phyloP scores from a whole-genome alignment of 2,329 filamentous ascomycete genomes.

The Aspergillus flavus region DNA sequence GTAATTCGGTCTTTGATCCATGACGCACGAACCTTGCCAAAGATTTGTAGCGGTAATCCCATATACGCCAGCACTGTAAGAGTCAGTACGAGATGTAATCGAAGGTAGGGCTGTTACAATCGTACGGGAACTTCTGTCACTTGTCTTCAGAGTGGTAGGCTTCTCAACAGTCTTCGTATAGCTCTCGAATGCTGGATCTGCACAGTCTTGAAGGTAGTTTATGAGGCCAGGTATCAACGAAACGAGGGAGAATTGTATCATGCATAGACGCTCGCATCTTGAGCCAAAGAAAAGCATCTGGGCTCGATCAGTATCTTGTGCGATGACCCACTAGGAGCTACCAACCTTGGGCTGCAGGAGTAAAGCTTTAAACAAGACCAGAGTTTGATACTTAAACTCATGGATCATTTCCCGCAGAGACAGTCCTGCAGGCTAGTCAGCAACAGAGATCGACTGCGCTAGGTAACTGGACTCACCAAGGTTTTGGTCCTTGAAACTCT shows the following conservation, averaged over 20 bases:
- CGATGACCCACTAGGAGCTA: not conserved
- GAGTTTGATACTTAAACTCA: slow-evolving; percentile 91
- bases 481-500: slow-evolving; percentile 80
- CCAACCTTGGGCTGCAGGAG: slow-evolving; percentile 89
- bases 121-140: slow-evolving; percentile 78
- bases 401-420: slow-evolving; percentile 89
- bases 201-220: slow-evolving; percentile 88
- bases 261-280: slow-evolving; percentile 92
- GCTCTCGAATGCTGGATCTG: slow-evolving; percentile 85
- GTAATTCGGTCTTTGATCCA: not conserved
- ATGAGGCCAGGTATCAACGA: slow-evolving; percentile 93
- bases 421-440: slow-evolving; percentile 49
- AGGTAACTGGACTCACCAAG: slow-evolving; percentile 63
- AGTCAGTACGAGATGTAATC: slow-evolving; percentile 23
- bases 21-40: slow-evolving; percentile 69
- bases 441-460: not conserved
- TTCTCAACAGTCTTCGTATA: slow-evolving; percentile 75
- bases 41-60: slow-evolving; percentile 92
- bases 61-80: slow-evolving; percentile 78
- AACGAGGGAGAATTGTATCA: slow-evolving; percentile 97
- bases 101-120: not conserved
- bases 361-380: slow-evolving; percentile 92
- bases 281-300: slow-evolving; percentile 99
- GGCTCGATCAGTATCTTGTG: slow-evolving; percentile 15
- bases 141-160: slow-evolving; percentile 85